Conservation (phyloP, 2,329 filamentous ascomycete genomes). For the Colletotrichum aenigma region DNA sequence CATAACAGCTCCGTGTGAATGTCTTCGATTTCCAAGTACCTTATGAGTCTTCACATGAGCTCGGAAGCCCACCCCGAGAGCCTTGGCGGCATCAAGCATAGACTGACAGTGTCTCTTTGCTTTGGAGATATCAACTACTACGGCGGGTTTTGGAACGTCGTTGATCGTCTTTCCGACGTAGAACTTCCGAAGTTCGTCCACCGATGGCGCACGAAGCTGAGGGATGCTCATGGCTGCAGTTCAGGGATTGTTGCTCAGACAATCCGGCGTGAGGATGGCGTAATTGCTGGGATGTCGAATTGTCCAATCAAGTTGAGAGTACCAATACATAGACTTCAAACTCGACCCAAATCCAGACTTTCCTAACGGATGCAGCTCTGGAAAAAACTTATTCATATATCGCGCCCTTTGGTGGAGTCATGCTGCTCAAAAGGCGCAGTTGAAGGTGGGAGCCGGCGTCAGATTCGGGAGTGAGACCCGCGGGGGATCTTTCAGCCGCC, state of each 20-base stretch:
- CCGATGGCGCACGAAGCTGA: constrained; percentile 12
- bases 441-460: not conserved
- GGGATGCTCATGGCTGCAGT: constrained; percentile 17
- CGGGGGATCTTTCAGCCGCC: not conserved
- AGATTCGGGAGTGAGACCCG: not conserved
- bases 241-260: not conserved
- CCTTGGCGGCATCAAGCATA: constrained; percentile 55
- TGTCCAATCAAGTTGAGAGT: not conserved
- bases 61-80: constrained; percentile 58
- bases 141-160: constrained; percentile 56
- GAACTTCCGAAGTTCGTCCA: constrained; percentile 22
- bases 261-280: not conserved
- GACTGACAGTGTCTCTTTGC: constrained; percentile 58
- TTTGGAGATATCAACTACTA: constrained; percentile 59
- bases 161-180: constrained; percentile 29
- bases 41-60: constrained; percentile 73
- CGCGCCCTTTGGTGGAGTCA: not conserved
- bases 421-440: not conserved
- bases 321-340: fast-evolving
- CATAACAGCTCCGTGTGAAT: fast-evolving
- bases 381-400: not conserved
- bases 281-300: not conserved
- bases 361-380: not conserved
- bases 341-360: not conserved
- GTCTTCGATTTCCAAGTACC: constrained; percentile 31